Conservation (phyloP, 2,329 filamentous ascomycete genomes). For the Samsoniella hepiali region DNA sequence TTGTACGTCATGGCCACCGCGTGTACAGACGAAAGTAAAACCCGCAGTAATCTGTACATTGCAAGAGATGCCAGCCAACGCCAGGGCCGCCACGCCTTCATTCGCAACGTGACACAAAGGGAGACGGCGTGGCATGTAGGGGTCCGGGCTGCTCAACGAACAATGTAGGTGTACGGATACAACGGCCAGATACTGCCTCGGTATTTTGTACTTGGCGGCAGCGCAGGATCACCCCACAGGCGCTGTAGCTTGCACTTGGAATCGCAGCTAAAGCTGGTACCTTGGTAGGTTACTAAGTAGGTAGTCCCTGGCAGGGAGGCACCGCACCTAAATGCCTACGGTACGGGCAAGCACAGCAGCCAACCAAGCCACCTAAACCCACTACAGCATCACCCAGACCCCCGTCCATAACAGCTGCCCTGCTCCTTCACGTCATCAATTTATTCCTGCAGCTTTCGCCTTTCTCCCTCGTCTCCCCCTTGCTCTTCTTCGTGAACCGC, state of each 20-base stretch:
- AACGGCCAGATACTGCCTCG: not conserved
- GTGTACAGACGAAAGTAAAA: not conserved
- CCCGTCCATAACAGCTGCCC: not conserved
- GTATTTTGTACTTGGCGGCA: not conserved
- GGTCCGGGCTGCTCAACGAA: not conserved
- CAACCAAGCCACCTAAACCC: not conserved
- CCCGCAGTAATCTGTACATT: not conserved
- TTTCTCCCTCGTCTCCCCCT: constrained; percentile 1
- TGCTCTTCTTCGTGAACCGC: not conserved
- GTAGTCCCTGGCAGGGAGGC: no score
- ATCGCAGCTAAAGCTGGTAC: not conserved
- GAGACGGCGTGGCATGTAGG: constrained; percentile 8
- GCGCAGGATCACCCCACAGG: not conserved
- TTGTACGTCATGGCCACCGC: constrained; percentile 1
- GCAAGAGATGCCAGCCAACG: no score
- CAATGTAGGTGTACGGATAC: not conserved
- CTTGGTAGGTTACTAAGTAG: not conserved
- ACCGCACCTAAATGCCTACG: no score
- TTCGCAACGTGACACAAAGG: constrained; percentile 10
- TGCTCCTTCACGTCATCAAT: constrained; percentile 19
- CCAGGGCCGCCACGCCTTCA: not conserved
- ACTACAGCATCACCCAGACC: not conserved
- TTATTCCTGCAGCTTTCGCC: constrained; percentile 11
- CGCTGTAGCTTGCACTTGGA: not conserved
- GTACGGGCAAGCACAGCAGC: not conserved